These are phyloP conservation scores for Gossypium gossypioides DNA, from an alignment of 441 rosid species.

Conservation along the genomic window DNA sequence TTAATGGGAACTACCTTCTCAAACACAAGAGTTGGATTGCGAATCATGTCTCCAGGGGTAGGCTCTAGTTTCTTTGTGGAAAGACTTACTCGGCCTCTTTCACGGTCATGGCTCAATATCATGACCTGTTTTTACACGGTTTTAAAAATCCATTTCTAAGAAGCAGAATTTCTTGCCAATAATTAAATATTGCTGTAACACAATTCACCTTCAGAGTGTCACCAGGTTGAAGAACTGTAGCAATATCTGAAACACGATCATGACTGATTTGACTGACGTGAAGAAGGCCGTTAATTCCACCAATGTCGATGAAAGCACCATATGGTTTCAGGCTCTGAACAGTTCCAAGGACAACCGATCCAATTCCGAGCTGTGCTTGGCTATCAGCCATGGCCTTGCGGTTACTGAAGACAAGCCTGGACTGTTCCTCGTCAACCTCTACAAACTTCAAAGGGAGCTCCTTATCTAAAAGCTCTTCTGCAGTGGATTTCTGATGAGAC, in stretches of 20 bases:
- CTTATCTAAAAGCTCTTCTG: conserved; percentile 80
- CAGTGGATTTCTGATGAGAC: conserved; percentile 53
- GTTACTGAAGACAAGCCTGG: conserved; percentile 88
- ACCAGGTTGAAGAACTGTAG: conserved; percentile 93
- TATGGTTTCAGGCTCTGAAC: conserved; percentile 96
- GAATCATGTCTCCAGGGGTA: conserved; percentile 96
- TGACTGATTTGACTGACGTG: conserved; percentile 96
- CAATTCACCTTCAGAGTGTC: conserved; percentile 65
- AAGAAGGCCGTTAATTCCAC: conserved; percentile 93
- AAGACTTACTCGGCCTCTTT: conserved; percentile 92
- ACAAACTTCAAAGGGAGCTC: conserved; percentile 82
- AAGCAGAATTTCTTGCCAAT: not conserved
- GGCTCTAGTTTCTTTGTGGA: conserved; percentile 96
- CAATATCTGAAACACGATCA: conserved; percentile 81
- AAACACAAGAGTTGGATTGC: conserved; percentile 91
- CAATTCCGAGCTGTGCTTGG: conserved; percentile 85
- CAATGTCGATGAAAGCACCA: conserved; percentile 95
- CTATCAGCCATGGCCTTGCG: conserved; percentile 97
- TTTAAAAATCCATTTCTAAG: not conserved
- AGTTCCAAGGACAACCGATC: conserved; percentile 80
- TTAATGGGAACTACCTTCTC: conserved; percentile 63
- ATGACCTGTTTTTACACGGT: conserved; percentile 23
- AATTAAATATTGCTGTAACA: not conserved
- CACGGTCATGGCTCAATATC: conserved; percentile 96
- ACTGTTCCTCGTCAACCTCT: conserved; percentile 88